Evolutionary conservation across 1,284 basidiomycete species (phyloP), one percentile per base, ranked within the genome.

Genomic region (Entoloma clypeatum): DNA sequence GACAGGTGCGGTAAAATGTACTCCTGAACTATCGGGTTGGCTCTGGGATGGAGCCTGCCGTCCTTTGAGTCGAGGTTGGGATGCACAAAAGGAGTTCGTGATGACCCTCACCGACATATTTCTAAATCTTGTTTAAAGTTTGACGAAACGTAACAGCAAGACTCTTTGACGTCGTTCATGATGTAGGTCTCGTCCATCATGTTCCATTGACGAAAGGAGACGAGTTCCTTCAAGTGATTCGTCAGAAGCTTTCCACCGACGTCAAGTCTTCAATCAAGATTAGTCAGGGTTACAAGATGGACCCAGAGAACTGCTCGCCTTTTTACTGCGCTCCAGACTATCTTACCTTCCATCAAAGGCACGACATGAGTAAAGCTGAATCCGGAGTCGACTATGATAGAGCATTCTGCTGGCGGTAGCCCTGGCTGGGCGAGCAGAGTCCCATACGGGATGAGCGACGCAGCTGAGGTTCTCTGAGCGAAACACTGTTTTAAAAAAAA

Each of bases 151-250:
- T 87, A 97, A 61, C 89, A 91, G 59, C 89, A 93, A 9, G 74
- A 65, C 58, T 91, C 90, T 60, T 95, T 93, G 54, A 93, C 85
- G 49, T 88, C 77, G 64, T 93, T 92, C 65, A 96, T 86, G 55
- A 97, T 85, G 62, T 86, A 80, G 1, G 90, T 92, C 65, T 96
- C 88, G 58, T 97, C 92, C 80, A 93, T 92, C 88, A 97, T 92
- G 62, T 97, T 92, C 87, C 91, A 95, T 58, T 98, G 94, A 22
- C 92, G 81, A 62, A 91, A 97, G 8, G 92, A 95, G 8, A 95
- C 79, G 36, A 93, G 74, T 58, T 94, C 90, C 57, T 97, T 96
- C 24, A 98, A 74, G 39, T 95, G 87, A 64, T 96, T 97, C 18
- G 94, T 97, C 42, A 98, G 64, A 9, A 97, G 72, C 64, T 96